A percentile compares a stretch with the other conserved stretches of the same genome.
Conservation (phyloP, 2,329 filamentous ascomycete species). For the Bipolaris cookei region DNA sequence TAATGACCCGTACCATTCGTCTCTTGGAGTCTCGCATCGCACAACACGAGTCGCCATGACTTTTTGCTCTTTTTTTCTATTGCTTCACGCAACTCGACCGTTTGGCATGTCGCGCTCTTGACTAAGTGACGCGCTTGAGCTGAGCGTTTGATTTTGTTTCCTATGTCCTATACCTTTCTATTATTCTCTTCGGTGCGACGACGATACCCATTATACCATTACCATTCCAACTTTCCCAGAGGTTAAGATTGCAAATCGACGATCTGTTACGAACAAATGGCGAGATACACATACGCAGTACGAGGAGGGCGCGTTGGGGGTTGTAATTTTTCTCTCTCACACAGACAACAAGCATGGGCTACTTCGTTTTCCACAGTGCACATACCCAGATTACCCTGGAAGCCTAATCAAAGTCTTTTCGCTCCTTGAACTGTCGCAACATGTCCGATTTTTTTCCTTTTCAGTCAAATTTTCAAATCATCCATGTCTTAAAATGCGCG, state of each 20-base stretch:
- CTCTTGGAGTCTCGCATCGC: slow-evolving; percentile 26
- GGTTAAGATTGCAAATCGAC: slow-evolving; percentile 35
- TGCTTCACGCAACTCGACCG: slow-evolving; percentile 14
- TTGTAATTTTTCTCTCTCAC: slow-evolving; percentile 26
- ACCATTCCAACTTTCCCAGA: slow-evolving; percentile 27
- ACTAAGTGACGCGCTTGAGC: slow-evolving; percentile 38
- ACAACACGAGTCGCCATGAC: slow-evolving; percentile 21
- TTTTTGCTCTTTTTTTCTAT: slow-evolving; percentile 19
- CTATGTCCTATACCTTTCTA: slow-evolving; percentile 24
- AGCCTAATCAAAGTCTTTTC: slow-evolving; percentile 20
- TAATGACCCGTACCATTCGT: slow-evolving; percentile 46
- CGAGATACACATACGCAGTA: slow-evolving; percentile 26
- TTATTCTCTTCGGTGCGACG: slow-evolving; percentile 33
- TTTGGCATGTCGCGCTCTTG: slow-evolving; percentile 32
- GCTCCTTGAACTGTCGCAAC: slow-evolving; percentile 1
- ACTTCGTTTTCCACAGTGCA: slow-evolving; percentile 11
- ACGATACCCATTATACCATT: slow-evolving; percentile 50
- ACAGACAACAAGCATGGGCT: slow-evolving; percentile 21
- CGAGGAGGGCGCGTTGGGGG: slow-evolving; percentile 19
- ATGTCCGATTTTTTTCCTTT: slow-evolving; percentile 6
- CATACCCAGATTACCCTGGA: slow-evolving; percentile 6
- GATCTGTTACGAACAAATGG: slow-evolving; percentile 28
- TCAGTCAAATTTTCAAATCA: slow-evolving; percentile 10
- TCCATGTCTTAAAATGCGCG: slow-evolving; percentile 8
- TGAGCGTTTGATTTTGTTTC: slow-evolving; percentile 26